Evolutionary conservation across 768 basidiomycete species (phyloP), one percentile per base, ranked within the genome.

Genomic region (Boletus barrowsii): DNA sequence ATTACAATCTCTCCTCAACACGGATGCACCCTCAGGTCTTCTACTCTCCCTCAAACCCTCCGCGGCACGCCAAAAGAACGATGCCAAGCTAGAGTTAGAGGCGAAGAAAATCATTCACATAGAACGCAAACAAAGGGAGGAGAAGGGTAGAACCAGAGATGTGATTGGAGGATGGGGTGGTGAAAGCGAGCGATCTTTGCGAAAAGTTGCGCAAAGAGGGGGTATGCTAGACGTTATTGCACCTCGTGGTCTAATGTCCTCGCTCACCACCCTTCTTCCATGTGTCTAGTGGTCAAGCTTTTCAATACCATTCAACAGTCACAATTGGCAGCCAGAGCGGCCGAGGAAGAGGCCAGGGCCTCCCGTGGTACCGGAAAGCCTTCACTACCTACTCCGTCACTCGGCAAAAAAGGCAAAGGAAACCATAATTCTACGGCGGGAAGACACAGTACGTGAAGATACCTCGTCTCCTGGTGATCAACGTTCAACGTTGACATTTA

Each of bases 121-220:
- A 24, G 90, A 89, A 63, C 83, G 77, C 69, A 88, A 84, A 66
- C 87, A 85, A 57, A 87, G 79, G 59, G 87, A 89, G 58, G 88
- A 89, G 58, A 83, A 76, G 57, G 82, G 82, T 13, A 74, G 83
- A 53, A 78, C 88, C 59, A 79, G 73, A 39, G 86, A 88, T 67
- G 82, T 84, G 15, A 91, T 89, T 66, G 90, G 86, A 53, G 93
- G 92, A 40, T 97, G 93, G 94, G 94, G 89, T 30, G 87, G 81
- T 13, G 88, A 90, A 70, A 83, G 81, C 71, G 92, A 86, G 75
- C 81, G 82, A 70, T 86, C 79, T 55, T 75, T 84, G 64, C 83
- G 80, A 68, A 98, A 88, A 77, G 91, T 81, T 70, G 96, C 86
- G 59, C 97, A 87, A 73, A 76, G 89, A 68, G 89, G 89, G 72